phyloP scores from a whole-genome alignment of 2,329 filamentous ascomycete species.

The Westerdykella sp. region DNA sequence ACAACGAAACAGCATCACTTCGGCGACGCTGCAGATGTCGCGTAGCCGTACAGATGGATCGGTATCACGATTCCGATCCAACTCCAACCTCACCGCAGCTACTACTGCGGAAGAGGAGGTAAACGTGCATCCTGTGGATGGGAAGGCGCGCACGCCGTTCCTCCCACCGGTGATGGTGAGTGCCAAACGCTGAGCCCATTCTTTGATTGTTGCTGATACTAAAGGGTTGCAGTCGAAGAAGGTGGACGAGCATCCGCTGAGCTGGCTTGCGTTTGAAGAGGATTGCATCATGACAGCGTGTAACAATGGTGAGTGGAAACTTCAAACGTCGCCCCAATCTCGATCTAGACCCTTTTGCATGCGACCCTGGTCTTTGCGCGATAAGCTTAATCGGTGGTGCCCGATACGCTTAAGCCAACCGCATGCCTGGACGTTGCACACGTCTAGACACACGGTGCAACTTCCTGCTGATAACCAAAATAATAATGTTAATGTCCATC shows the following conservation, averaged over 20 bases:
- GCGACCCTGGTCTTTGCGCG: constrained; percentile 3
- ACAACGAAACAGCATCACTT: constrained; percentile 50
- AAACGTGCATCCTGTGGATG: constrained; percentile 73
- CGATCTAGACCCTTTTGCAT: constrained; percentile 1
- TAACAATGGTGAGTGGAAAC: constrained; percentile 66
- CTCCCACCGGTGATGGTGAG: constrained; percentile 83
- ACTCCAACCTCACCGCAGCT: constrained; percentile 57
- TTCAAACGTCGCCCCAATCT: neutral
- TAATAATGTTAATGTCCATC: too few relatives aligned
- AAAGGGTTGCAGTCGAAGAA: constrained; percentile 58
- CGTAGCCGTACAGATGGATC: constrained; percentile 56
- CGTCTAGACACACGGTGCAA: constrained; percentile 2
- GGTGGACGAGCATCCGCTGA: constrained; percentile 79
- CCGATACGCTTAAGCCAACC: too few relatives aligned
- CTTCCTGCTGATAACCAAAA: constrained; percentile 9
- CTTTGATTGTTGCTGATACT: constrained; percentile 11
- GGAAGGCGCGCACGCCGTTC: constrained; percentile 75
- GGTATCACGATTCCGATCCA: constrained; percentile 59
- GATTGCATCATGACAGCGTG: constrained; percentile 90
- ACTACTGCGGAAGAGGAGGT: constrained; percentile 53
- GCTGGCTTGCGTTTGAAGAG: constrained; percentile 90
- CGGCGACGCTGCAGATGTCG: constrained; percentile 40
- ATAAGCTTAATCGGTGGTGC: constrained; percentile 15
- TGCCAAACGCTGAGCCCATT: constrained; percentile 14
- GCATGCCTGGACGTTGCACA: constrained; percentile 1